These are phyloP conservation scores for Seiridium cupressi DNA, from an alignment of 2,329 filamentous ascomycete species.

Conservation along the genomic window DNA sequence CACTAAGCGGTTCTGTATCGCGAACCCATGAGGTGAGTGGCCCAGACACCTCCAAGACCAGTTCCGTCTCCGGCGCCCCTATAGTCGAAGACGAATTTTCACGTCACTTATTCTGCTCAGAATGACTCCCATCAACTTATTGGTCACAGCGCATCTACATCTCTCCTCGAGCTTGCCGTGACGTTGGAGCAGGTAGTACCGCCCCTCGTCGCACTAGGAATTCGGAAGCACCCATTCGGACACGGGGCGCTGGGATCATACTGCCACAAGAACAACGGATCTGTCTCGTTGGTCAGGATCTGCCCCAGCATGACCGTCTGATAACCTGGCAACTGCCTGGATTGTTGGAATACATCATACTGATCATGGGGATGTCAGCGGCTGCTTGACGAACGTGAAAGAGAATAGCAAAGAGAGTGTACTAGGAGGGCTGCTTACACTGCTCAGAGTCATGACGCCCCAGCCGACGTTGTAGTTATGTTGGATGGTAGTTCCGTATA, in stretches of 20 bases:
- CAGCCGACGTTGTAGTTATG: background rate
- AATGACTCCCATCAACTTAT: background rate
- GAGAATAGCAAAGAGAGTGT: background rate
- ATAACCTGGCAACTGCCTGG: background rate
- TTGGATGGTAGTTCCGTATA: conserved; percentile 49
- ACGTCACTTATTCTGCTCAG: too few relatives aligned
- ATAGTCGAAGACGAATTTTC: too few relatives aligned
- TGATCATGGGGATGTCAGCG: background rate
- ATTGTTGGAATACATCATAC: background rate
- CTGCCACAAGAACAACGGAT: conserved; percentile 54
- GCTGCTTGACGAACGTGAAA: background rate
- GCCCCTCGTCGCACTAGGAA: background rate
- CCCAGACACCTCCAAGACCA: too few relatives aligned
- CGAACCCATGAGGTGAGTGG: too few relatives aligned
- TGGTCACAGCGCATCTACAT: background rate
- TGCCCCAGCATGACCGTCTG: conserved; percentile 19
- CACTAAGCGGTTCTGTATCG: too few relatives aligned
- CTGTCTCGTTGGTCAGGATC: conserved; percentile 51
- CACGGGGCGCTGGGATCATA: conserved; percentile 30
- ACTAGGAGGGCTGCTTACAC: background rate
- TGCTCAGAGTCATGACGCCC: background rate
- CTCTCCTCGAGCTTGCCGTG: background rate
- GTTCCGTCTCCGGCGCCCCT: too few relatives aligned
- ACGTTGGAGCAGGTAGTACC: background rate
- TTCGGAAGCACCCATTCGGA: background rate